Percentiles rank a stretch among this genome's conserved stretches.
These are phyloP conservation scores for Cutaneotrichosporon cutaneum DNA, from an alignment of 1,284 basidiomycete genomes.

Conservation along the genomic window DNA sequence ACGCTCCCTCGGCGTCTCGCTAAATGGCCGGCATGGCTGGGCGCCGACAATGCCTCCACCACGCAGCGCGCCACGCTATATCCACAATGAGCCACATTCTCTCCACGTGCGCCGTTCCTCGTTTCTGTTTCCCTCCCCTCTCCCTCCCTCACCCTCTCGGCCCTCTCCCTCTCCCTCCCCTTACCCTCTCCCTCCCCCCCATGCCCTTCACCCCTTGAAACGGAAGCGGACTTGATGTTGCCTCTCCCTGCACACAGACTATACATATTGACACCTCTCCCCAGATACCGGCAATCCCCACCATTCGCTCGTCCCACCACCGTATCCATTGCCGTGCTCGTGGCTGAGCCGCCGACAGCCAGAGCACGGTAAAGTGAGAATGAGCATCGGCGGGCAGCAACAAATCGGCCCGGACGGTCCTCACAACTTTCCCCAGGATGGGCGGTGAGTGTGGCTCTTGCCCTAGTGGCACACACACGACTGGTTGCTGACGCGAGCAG, in stretches of 20 bases:
- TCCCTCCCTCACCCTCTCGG: neutral
- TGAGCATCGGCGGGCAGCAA: neutral
- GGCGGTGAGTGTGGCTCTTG: slow-evolving; percentile 7
- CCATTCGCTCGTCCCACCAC: slow-evolving; percentile 2
- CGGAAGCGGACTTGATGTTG: neutral
- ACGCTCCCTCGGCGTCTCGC: neutral
- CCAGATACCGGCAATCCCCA: slow-evolving; percentile 3
- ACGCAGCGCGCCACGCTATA: neutral
- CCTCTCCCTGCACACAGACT: neutral
- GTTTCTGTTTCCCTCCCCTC: neutral
- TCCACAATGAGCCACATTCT: slow-evolving; percentile 5
- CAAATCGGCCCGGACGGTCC: neutral
- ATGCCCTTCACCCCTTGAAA: neutral
- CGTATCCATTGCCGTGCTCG: slow-evolving; percentile 9
- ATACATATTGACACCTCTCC: slow-evolving; percentile 7
- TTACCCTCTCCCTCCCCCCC: neutral
- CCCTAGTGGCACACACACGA: neutral
- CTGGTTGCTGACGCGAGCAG: slow-evolving; percentile 17
- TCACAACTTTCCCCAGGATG: slow-evolving; percentile 3
- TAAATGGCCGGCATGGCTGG: too few relatives aligned
- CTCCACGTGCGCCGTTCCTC: slow-evolving; percentile 3
- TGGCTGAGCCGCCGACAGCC: slow-evolving; percentile 15
- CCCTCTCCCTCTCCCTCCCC: neutral
- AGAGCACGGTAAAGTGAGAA: slow-evolving; percentile 11
- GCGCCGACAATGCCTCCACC: neutral